Base-by-base conservation (phyloP, 1,139 yeast genomes). In the Pichia kudriavzevii region DNA sequence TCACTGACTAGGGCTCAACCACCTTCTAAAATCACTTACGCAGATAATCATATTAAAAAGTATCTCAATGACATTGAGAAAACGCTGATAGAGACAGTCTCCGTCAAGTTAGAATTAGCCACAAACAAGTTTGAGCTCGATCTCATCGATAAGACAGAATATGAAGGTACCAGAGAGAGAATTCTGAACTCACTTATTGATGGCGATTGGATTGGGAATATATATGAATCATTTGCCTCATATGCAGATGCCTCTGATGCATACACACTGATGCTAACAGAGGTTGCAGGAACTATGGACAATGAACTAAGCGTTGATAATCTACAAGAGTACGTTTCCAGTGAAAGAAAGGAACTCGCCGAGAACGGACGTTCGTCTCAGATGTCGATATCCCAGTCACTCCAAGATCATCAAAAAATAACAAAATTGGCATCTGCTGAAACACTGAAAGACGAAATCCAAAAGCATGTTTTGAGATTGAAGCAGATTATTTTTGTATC, bases 401-500 rank as follows among this genome's bases (percentile, higher is more conserved):
- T 22, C 11, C 30, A 30, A 4, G 14, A 33, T 10, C 16, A 14
- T 8, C 3, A 20, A 9, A 24, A 31, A 7, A 15, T 6, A 15
- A 31, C 4, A 15, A 4, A 15, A 8, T 11, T n/a, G n/a, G 6
- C 10, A 8, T 11, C 15, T 9, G 11, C 14, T 9, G 18, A 28
- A 15, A 13, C 23, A 23, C 20, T 26, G 3, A 21, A 18, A 9
- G 31, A 43, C 6, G 14, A 30, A 15, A 35, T 15, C 20, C 29
- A 29, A 22, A 22, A 31, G 16, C 18, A 18, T 16, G 20, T 20
- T 9, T 26, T 24, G 26, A 18, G 22, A 17, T 16, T 45, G 13
- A 44, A 46, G 19, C 48, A 45, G 24, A 41, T 47, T 20, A 35
- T 53, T 9, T 52, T 50, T 36, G 52, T 52, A 2, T 36, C 49